Evolutionary conservation across 805 yeast genomes (phyloP).

Genomic region (Schizosaccharomyces octosporus): DNA sequence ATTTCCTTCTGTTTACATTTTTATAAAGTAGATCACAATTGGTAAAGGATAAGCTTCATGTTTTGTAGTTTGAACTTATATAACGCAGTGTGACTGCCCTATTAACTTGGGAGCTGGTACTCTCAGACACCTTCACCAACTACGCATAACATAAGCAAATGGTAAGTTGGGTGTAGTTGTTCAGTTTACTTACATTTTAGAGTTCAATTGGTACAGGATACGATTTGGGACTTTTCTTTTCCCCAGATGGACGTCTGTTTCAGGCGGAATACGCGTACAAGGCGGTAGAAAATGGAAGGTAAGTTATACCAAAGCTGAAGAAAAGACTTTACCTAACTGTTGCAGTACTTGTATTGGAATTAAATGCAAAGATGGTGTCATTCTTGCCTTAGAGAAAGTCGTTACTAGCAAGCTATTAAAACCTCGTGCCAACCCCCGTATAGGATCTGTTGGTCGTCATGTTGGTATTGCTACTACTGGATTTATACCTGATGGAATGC

Average conservation of each 20-base stretch:
- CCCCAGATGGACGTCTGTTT: conserved; percentile 74
- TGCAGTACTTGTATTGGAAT: conserved; percentile 68
- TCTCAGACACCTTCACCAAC: neutral
- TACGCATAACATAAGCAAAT: neutral
- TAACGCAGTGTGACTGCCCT: neutral
- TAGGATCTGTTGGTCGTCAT: conserved; percentile 81
- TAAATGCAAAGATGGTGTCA: conserved; percentile 77
- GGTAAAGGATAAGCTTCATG: neutral
- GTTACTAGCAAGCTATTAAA: conserved; percentile 67
- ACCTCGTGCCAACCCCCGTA: conserved; percentile 69
- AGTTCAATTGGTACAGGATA: conserved; percentile 91
- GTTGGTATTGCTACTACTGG: conserved; percentile 92
- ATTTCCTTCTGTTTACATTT: too few species aligned
- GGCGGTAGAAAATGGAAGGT: conserved; percentile 82
- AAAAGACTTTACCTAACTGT: neutral
- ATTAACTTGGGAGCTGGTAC: neutral
- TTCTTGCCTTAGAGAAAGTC: conserved; percentile 91
- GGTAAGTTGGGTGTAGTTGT: neutral
- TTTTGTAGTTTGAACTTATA: neutral
- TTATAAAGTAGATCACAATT: neutral
- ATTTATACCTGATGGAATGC: conserved; percentile 87
- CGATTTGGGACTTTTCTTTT: conserved; percentile 52
- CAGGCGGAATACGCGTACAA: conserved; percentile 95
- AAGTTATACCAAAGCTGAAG: neutral
- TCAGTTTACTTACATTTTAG: conserved; percentile 15